Evolutionary conservation across 2,329 filamentous ascomycete species (phyloP), one percentile per base, ranked within the genome.

Genomic region (Aureobasidium sp.): DNA sequence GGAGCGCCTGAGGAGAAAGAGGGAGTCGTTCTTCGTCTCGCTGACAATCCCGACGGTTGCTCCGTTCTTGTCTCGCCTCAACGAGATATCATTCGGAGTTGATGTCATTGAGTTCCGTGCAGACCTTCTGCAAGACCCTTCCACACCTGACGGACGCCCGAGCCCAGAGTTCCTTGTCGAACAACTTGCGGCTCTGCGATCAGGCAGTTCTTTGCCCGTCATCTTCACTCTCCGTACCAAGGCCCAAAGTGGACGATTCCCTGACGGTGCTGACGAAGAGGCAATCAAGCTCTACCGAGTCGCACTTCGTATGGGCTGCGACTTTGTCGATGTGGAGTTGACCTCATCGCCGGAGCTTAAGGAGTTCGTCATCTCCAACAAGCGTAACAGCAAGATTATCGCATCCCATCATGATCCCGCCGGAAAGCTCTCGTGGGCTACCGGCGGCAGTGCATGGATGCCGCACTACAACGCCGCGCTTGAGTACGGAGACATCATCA

Each of bases 81-180:
- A 86, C 1, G 79, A 84, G 55, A 87, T 91, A 45, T 84, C 88
- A 13, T 85, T 95, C 42, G 94, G 94, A 4, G 88, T 89, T 8
- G 93, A 99, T 74, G 94, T 93, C 3, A 90, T 97, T 11, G 94
- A 99, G 74, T 76, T 99, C 55, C 85, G 94, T n/a, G 89, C 96
- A 4, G 94, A 99, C 74, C 78, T 99, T 43, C 81, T 99, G 17
- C 81, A 88, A 63, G 88, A 96, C 68, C 83, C 85, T 5, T 79
- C 84, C 3, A 77, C 77, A 13, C 70, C 77, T 21, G 76, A 77
- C 49, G 82, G 80, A 0, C 76, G 86, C 55, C 84, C 85, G 9
- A 81, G 82, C 0, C 75, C 84, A 0, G 90, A 95, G 61, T 95
- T 88, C 64, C 82, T 99, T 35, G 84, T 85, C 49, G 84, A 88